Conservation (phyloP, 176 grass and related monocot genomes). For the Urochloa ruziziensis region DNA sequence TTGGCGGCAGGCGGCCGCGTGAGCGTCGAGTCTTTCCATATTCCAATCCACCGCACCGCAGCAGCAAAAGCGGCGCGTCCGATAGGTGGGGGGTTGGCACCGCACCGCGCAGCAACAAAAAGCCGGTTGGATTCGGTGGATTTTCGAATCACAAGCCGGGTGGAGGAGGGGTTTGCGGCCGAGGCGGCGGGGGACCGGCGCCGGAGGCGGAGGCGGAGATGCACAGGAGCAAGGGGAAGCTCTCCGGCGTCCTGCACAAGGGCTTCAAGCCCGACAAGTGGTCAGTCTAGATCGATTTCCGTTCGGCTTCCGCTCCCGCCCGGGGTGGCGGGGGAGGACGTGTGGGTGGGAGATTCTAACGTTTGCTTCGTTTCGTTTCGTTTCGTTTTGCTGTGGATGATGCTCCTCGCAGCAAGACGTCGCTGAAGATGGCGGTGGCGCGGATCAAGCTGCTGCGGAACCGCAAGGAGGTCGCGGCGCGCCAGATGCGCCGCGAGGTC, state of each 20-base stretch:
- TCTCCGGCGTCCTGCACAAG: constrained; percentile 80
- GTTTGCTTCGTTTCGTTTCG: neutral
- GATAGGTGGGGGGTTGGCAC: neutral
- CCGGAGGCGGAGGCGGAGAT: constrained; percentile 25
- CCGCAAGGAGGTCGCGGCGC: constrained; percentile 59
- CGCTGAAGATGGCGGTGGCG: constrained; percentile 77
- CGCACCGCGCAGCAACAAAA: no score
- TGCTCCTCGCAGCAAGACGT: constrained; percentile 81
- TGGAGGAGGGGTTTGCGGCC: neutral
- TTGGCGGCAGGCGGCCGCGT: constrained; percentile 23
- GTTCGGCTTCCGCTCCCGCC: no score
- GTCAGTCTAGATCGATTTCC: constrained; percentile 40
- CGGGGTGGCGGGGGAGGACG: neutral
- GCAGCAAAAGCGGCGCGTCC: neutral
- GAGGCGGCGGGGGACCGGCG: neutral
- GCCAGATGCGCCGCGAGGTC: constrained; percentile 76
- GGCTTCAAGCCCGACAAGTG: constrained; percentile 95
- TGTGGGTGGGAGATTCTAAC: neutral
- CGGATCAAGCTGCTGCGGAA: constrained; percentile 93
- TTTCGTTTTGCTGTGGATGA: neutral
- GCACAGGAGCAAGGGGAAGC: constrained; percentile 51
- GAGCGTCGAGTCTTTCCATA: constrained; percentile 20
- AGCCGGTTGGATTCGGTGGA: neutral
- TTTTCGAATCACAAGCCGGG: constrained; percentile 17
- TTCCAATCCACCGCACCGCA: constrained; percentile 8